Evolutionary conservation across 192 early-diverging fungal genomes (phyloP), one percentile per base, ranked within the genome.

Genomic region (Coemansia sp.): DNA sequence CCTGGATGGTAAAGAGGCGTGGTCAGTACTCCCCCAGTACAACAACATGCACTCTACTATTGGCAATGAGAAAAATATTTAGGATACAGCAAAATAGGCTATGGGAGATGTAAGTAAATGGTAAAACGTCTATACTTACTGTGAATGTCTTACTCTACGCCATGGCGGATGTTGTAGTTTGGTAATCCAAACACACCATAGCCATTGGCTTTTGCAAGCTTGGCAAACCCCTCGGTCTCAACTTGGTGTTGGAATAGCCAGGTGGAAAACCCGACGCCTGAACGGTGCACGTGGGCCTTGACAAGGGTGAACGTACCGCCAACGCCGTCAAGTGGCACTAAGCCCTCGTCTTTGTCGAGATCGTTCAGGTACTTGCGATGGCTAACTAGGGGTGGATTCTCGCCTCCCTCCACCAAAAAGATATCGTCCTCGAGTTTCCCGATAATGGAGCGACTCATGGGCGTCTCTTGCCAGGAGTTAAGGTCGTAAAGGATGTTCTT

Each of bases 171-270:
- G 29, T 87, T 63, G 42, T 89, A 87, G 39, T 77, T 84, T 1
- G 90, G 90, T 39, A 89, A 75, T 0, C 90, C 90, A 70, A 69
- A 88, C 4, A 90, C 86, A 25, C 79, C 80, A 62, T 81, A 90
- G 1, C 89, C 89, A 46, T 87, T 55, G 0, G 72, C 82, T 67
- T 88, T 89, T 53, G 89, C 89, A 70, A 90, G 86, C 69, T 89
- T 92, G 12, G 87, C 89, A 67, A 92, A 78, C 0, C 89, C 90
- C 75, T 92, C 90, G 36, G 88, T 90, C 68, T 92, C 90, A 7
- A 92, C 86, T 62, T 87, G 84, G 62, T 90, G 90, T 34, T 87
- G 81, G 31, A 87, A 86, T 46, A 87, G 80, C 64, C 84, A 84
- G 2, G 86, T 68, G 1, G 89, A 88, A 50, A 90, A 92, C 8